Evolutionary conservation across 2,329 filamentous ascomycete genomes (phyloP).

Genomic region (Epichloe coenophiala): DNA sequence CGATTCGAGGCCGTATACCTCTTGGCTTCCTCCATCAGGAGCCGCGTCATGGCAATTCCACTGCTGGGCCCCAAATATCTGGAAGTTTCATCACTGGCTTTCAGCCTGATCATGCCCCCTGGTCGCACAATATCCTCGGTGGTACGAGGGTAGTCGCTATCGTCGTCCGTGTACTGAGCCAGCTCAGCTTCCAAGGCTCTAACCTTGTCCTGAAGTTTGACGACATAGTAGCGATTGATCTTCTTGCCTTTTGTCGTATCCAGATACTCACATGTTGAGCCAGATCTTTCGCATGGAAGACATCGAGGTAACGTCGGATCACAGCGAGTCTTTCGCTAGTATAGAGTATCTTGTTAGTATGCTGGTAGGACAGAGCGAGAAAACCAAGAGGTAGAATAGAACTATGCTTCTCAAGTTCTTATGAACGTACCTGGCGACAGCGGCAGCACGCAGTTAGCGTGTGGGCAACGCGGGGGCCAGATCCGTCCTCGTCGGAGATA

Average conservation of each 20-base stretch:
- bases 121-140: conserved; percentile 78
- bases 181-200: conserved; percentile 72
- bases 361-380: neutral
- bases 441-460: conserved; percentile 70
- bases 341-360: conserved; percentile 6
- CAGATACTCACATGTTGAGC: conserved; percentile 87
- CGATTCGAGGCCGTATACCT: conserved; percentile 81
- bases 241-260: conserved; percentile 77
- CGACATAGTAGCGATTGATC: conserved; percentile 83
- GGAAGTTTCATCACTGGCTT: conserved; percentile 71
- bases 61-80: conserved; percentile 89
- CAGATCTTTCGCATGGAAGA: conserved; percentile 81
- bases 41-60: conserved; percentile 84
- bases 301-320: conserved; percentile 87
- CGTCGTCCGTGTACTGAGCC: conserved; percentile 63
- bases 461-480: conserved; percentile 54
- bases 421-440: conserved; percentile 54
- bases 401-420: neutral
- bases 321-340: conserved; percentile 85
- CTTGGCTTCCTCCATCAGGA: conserved; percentile 95
- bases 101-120: conserved; percentile 71
- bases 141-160: conserved; percentile 53
- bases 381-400: neutral
- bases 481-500: conserved; percentile 34
- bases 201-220: conserved; percentile 79